Evolutionary conservation across 176 grass and related monocot genomes (phyloP).

Genomic region (Phoenix roebelenii): DNA sequence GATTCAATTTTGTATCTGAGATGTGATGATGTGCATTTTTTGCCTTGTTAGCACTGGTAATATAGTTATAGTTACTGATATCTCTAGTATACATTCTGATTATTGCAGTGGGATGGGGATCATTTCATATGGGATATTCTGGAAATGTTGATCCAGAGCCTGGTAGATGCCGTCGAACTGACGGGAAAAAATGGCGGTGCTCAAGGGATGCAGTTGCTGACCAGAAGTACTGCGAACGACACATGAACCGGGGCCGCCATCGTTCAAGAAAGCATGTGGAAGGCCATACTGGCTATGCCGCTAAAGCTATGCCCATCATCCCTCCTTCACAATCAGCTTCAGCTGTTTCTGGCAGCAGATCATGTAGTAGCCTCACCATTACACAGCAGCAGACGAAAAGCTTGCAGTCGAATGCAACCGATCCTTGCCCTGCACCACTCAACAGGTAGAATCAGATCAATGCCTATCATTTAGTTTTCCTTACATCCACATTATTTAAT

Average conservation of each 20-base stretch:
- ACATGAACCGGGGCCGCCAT: slow-evolving; percentile 98
- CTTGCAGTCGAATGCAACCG: slow-evolving; percentile 13
- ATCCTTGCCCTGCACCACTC: slow-evolving; percentile 22
- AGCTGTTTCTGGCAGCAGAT: slow-evolving; percentile 14
- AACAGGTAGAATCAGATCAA: slow-evolving; percentile 31
- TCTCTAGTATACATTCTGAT: slow-evolving; percentile 22
- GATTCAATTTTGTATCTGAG: too few species aligned
- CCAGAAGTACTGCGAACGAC: slow-evolving; percentile 98
- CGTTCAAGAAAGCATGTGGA: slow-evolving; percentile 99
- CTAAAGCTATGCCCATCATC: slow-evolving; percentile 43
- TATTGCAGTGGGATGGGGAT: slow-evolving; percentile 72
- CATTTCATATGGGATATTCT: slow-evolving; percentile 78
- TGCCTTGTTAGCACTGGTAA: background rate
- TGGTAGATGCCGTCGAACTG: slow-evolving; percentile 84
- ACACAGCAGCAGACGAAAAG: slow-evolving; percentile 21
- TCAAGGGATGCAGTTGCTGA: slow-evolving; percentile 92
- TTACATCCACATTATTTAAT: too few species aligned
- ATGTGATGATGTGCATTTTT: too few species aligned
- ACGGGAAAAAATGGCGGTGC: slow-evolving; percentile 99
- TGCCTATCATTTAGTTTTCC: too few species aligned
- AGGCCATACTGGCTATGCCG: slow-evolving; percentile 80
- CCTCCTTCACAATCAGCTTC: slow-evolving; percentile 38
- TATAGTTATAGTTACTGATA: slow-evolving; percentile 8
- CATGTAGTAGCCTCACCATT: slow-evolving; percentile 20
- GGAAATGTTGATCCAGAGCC: slow-evolving; percentile 76